A percentile compares a stretch with the other conserved stretches of the same genome.
Conservation (phyloP, 1,139 yeast species). For the Debaryomyces udenii region DNA sequence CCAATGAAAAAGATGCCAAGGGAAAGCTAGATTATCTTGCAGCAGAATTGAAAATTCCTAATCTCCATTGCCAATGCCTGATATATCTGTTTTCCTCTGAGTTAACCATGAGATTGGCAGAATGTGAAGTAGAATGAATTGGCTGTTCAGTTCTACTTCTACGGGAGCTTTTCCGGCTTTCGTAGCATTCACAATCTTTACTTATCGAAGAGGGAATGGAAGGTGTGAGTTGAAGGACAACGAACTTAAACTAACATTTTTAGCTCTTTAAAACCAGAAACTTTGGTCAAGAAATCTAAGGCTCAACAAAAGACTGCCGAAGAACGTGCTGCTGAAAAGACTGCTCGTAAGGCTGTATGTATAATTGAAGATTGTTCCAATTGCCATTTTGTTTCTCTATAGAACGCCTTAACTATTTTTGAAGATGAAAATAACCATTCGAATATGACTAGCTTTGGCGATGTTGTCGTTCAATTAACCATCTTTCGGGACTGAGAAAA, state of each 20-base stretch:
- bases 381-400: constrained; percentile 5
- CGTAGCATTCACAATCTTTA: constrained; percentile 16
- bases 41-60: constrained; percentile 28
- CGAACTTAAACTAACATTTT: constrained; percentile 36
- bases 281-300: constrained; percentile 93
- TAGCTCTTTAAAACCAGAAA: constrained; percentile 77
- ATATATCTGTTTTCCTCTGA: constrained; percentile 55
- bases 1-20: constrained; percentile 29
- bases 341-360: constrained; percentile 90
- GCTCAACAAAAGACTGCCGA: constrained; percentile 85
- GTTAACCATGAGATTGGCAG: constrained; percentile 22
- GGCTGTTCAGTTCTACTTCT: constrained; percentile 50
- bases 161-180: constrained; percentile 27
- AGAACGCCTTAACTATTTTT: constrained; percentile 27
- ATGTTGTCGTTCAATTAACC: constrained; percentile 97
- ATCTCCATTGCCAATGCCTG: constrained; percentile 50
- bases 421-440: constrained; percentile 67
- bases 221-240: background rate
- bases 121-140: constrained; percentile 46
- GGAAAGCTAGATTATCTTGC: constrained; percentile 53
- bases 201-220: constrained; percentile 9
- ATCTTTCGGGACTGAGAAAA: constrained; percentile 98
- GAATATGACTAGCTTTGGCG: constrained; percentile 81
- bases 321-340: constrained; percentile 85
- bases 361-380: constrained; percentile 17